Base-by-base conservation (phyloP, 139 green algal species). In the Chlamydomonas sp. region DNA sequence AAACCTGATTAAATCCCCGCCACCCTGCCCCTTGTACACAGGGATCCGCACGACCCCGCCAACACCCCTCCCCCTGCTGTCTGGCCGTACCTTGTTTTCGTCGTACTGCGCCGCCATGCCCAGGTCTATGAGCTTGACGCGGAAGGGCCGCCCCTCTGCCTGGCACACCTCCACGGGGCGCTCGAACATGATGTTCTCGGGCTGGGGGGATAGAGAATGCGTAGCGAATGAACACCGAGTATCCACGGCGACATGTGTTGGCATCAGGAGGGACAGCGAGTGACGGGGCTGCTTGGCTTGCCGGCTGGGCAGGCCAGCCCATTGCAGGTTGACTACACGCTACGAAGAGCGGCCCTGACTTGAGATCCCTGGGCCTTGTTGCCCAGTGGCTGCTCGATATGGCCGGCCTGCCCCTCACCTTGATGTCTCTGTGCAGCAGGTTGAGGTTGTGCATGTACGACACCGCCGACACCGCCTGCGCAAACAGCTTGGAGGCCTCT, bases 351-450 rank as follows among this genome's bases (percentile, higher is more conserved):
- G 31, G 31, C 31, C 31, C 31, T 0, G 31, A 49, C 31, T 49
- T 49, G 31, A 49, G 31, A 49, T 49, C 31, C 31, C 31, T 49
- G 31, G 31, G 31, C 31, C 31, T 49, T 49, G 31, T 49, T 49
- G 31, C 31, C 31, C 31, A 49, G 31, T 49, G 31, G 31, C 31
- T 49, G 31, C 31, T 49, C 31, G 31, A 49, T 49, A 49, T 49
- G 31, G 31, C 31, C 31, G 31, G 31, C 31, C 31, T 49, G 31
- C 66, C 72, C 14, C 77, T 61, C 78, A 83, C 79, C 78, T 87
- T 90, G 85, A 93, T 89, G 73, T 93, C 88, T 2, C 88, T 64
- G 85, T 93, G 91, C 84, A 93, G 91, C 78, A 93, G 78, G 85
- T 89, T 89, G 60, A 92, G 79, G 80, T 84, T 89, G 85, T 93